These are phyloP conservation scores for Acanthamoeba sp. DNA, from an alignment of 208 protist genomes.

Conservation along the genomic window DNA sequence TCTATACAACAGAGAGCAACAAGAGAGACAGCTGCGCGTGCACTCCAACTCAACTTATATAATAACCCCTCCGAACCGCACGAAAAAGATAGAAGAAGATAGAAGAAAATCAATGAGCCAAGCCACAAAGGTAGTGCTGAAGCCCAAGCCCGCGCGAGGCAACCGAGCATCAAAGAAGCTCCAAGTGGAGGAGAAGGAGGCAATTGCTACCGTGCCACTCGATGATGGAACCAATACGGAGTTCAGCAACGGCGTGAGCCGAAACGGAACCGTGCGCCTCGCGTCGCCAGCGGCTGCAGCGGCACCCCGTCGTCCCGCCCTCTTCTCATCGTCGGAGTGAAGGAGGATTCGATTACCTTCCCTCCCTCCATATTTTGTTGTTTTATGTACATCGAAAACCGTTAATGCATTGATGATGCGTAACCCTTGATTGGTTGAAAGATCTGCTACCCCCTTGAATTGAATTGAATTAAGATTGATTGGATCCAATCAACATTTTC, in stretches of 20 bases:
- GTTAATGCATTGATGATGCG: too few species aligned
- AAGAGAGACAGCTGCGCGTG: too few species aligned
- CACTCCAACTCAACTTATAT: too few species aligned
- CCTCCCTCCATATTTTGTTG: not conserved
- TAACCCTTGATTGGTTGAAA: too few species aligned
- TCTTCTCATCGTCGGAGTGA: not conserved
- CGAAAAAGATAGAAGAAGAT: not conserved
- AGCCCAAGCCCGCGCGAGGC: not conserved
- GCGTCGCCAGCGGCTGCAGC: not conserved
- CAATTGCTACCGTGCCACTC: not conserved
- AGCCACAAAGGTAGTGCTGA: not conserved
- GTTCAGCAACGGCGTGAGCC: slow-evolving; percentile 2
- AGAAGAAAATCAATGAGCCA: not conserved
- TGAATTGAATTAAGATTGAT: too few species aligned
- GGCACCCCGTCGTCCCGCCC: too few species aligned
- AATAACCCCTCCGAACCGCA: too few species aligned
- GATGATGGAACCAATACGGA: slow-evolving; percentile 20
- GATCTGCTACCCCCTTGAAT: too few species aligned
- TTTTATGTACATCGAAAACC: not conserved
- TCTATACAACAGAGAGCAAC: too few species aligned
- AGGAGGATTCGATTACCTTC: not conserved
- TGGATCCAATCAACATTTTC: too few species aligned
- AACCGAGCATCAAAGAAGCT: not conserved
- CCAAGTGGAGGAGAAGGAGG: not conserved
- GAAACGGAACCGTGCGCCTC: not conserved